phyloP scores from a whole-genome alignment of 306 rosid genomes.

The Chamaecrista fasciculata region DNA sequence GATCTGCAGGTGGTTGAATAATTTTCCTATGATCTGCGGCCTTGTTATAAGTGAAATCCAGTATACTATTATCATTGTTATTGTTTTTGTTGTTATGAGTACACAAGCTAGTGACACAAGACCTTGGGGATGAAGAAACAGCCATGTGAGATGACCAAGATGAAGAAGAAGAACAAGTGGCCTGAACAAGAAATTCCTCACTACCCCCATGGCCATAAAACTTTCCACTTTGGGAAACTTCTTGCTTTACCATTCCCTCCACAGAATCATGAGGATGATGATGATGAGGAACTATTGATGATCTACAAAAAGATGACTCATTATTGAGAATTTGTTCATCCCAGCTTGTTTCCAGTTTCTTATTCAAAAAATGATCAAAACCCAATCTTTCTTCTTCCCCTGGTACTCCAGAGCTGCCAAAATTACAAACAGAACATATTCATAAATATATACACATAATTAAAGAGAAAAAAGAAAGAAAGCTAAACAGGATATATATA shows the following conservation, averaged over 20 bases:
- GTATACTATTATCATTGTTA: constrained; percentile 11
- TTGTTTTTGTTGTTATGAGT: constrained; percentile 6
- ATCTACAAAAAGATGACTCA: constrained; percentile 13
- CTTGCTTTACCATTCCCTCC: constrained; percentile 61
- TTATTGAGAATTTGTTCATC: constrained; percentile 40
- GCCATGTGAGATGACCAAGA: constrained; percentile 40
- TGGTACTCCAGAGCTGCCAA: constrained; percentile 53
- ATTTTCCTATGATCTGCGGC: constrained; percentile 27
- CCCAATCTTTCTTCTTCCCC: constrained; percentile 55
- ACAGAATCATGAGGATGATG: not conserved
- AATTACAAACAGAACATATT: constrained; percentile 15
- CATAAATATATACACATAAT: too few relatives aligned
- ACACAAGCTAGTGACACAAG: constrained; percentile 46
- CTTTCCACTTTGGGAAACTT: constrained; percentile 40
- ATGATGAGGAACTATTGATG: too few relatives aligned
- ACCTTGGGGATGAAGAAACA: constrained; percentile 62
- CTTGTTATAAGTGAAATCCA: constrained; percentile 61
- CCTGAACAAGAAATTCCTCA: constrained; percentile 43
- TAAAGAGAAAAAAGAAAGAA: too few relatives aligned
- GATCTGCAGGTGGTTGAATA: constrained; percentile 40
- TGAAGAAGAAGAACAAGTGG: not conserved
- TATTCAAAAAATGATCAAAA: constrained; percentile 42
- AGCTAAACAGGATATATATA: too few relatives aligned
- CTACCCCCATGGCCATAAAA: constrained; percentile 36
- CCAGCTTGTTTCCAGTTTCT: constrained; percentile 49